Conservation (phyloP, 352 stramenopile species). For the Globisporangium orthogonon region DNA sequence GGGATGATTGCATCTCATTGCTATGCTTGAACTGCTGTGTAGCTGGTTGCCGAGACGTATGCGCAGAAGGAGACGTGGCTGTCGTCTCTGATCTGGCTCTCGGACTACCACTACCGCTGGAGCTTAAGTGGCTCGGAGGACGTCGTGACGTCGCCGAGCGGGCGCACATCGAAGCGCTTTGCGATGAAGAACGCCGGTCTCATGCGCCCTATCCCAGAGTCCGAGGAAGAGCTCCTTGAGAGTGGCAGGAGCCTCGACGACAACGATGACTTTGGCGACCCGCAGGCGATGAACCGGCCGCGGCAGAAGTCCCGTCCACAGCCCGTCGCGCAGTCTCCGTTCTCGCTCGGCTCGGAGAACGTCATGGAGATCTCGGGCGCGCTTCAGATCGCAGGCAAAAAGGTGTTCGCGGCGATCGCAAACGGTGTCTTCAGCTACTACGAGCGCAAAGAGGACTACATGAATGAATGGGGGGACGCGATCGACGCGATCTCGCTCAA, state of each 20-base stretch:
- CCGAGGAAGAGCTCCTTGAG: slow-evolving; percentile 22
- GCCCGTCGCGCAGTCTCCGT: slow-evolving; percentile 12
- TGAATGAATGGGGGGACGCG: slow-evolving; percentile 80
- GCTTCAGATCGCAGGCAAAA: slow-evolving; percentile 48
- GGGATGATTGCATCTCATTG: background rate
- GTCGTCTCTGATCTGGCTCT: slow-evolving; percentile 78
- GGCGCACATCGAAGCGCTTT: slow-evolving; percentile 32
- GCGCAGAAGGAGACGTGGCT: slow-evolving; percentile 85
- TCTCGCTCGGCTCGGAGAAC: slow-evolving; percentile 14
- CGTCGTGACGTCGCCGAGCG: slow-evolving; percentile 10
- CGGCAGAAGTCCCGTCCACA: slow-evolving; percentile 10
- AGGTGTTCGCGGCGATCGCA: slow-evolving; percentile 72
- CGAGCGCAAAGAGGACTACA: slow-evolving; percentile 70
- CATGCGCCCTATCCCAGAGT: slow-evolving; percentile 43
- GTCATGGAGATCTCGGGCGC: slow-evolving; percentile 16
- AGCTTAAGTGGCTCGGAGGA: slow-evolving; percentile 10
- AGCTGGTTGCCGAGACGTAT: slow-evolving; percentile 70
- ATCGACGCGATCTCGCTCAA: slow-evolving; percentile 78
- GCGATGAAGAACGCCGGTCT: slow-evolving; percentile 34
- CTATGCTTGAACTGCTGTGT: background rate
- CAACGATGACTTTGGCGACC: background rate
- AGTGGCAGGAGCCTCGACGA: background rate
- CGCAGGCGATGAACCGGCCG: background rate
- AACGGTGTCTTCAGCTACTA: slow-evolving; percentile 87
- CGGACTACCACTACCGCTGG: slow-evolving; percentile 74